phyloP scores from a whole-genome alignment of 2,329 filamentous ascomycete species.

The Arthrinium phaeospermum region DNA sequence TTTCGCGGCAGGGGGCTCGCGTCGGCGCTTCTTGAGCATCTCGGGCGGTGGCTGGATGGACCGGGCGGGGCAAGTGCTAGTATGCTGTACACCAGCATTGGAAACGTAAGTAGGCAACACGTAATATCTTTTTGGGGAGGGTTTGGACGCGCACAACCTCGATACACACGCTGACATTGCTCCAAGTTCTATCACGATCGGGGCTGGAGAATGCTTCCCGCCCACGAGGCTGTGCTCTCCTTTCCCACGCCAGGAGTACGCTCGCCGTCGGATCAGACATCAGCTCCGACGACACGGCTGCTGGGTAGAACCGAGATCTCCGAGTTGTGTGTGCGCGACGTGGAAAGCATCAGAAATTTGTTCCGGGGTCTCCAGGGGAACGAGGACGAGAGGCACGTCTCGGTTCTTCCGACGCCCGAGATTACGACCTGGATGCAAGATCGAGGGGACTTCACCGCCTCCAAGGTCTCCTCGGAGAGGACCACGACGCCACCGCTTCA shows the following conservation, averaged over 20 bases:
- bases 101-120: neutral
- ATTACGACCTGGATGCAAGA: neutral
- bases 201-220: slow-evolving; percentile 5
- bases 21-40: neutral
- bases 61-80: neutral
- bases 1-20: neutral
- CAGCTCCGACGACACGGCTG: neutral
- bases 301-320: neutral
- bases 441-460: neutral
- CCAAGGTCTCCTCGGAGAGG: too few species aligned
- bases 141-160: too few species aligned
- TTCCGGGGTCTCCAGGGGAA: neutral
- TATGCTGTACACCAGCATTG: slow-evolving; percentile 13
- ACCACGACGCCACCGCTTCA: too few species aligned
- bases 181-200: neutral
- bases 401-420: neutral
- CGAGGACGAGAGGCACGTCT: neutral
- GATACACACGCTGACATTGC: neutral
- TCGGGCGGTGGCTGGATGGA: slow-evolving; percentile 6
- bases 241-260: neutral
- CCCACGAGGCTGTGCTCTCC: neutral
- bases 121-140: too few species aligned
- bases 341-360: neutral
- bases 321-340: neutral
- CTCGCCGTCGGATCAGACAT: neutral